Evolutionary conservation across 2,329 filamentous ascomycete species (phyloP).

Genomic region (Daldinia sp.): DNA sequence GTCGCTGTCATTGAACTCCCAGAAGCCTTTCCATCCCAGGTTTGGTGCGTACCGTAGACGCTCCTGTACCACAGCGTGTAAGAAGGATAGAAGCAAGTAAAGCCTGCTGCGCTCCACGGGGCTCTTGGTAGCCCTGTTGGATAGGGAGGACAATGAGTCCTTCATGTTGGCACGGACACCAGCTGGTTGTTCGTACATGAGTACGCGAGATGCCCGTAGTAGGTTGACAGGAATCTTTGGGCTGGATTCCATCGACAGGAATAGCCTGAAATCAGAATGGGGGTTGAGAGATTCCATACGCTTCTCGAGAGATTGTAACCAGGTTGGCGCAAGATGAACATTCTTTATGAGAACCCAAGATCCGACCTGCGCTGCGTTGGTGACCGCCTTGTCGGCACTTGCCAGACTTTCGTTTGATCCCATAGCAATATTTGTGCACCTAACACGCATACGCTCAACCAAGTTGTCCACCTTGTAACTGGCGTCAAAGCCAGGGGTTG

Average conservation of each 20-base stretch:
- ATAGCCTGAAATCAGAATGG: conserved; percentile 91
- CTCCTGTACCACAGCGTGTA: conserved; percentile 97
- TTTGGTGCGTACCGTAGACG: conserved; percentile 92
- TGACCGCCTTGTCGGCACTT: conserved; percentile 94
- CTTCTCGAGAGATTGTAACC: conserved; percentile 98
- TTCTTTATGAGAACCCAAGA: conserved; percentile 99
- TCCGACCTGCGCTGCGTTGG: conserved; percentile 88
- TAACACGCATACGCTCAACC: conserved; percentile 83
- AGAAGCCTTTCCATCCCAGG: conserved; percentile 98
- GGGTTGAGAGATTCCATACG: conserved; percentile 95
- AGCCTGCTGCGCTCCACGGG: conserved; percentile 92
- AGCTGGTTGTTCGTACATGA: conserved; percentile 98
- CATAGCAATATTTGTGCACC: conserved; percentile 98
- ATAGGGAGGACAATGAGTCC: conserved; percentile 88
- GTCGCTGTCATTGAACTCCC: conserved; percentile 99
- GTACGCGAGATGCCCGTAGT: conserved; percentile 88
- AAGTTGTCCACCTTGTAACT: conserved; percentile 98
- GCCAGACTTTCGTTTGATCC: conserved; percentile 94
- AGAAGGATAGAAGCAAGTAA: conserved; percentile 90
- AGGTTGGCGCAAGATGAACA: conserved; percentile 93
- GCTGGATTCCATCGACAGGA: conserved; percentile 98
- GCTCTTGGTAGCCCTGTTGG: conserved; percentile 79
- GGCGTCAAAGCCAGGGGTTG: conserved; percentile 95
- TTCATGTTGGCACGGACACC: conserved; percentile 99
- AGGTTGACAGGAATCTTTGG: conserved; percentile 97